Evolutionary conservation across 2,329 filamentous ascomycete species (phyloP), one percentile per base, ranked within the genome.

Genomic region (Ophiostoma australiae): DNA sequence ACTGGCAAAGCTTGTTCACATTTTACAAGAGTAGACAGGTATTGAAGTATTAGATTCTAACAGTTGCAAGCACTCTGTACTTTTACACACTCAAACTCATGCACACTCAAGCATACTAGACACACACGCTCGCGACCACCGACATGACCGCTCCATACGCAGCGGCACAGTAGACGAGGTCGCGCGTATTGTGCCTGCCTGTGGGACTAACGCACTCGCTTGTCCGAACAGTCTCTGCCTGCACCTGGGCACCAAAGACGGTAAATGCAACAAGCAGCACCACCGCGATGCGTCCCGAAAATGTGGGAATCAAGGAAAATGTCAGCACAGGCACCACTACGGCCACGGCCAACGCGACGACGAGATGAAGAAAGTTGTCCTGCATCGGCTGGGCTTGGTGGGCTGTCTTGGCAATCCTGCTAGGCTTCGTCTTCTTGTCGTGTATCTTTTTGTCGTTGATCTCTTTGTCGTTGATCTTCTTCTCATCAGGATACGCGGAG

Each of bases 301-400:
- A 87, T 6, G 84, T 83, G 0, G 84, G 81, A 27, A 90, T 85
- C 31, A 88, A 80, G 5, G 82, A 78, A 75, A 90, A 90, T 0
- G 85, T 83, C 10, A 90, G 75, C 1, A 89, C 80, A 0, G 89
- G 88, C 0, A 87, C 78, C 6, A 90, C 78, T 1, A 90, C 80
- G 0, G 84, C 83, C 0, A 82, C 79, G 0, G 84, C 84, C 11
- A 85, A 78, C 0, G 84, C 82, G 27, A 82, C 75, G 8, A 84
- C 83, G 4, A 83, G 72, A 2, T 73, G 76, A 4, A 74, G 74
- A 7, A 76, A 72, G 44, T 72, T 70, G 39, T 69, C 72, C 3
- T 63, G 58, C 27, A 33, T 33, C 27, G 58, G 58, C 27, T 20
- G 58, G 3, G 13, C 4, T 20, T n/a, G 44, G 44, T 48, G 17